These are phyloP conservation scores for Zygosaccharomyces gambellarensis DNA, from an alignment of 805 yeast species.

Conservation along the genomic window DNA sequence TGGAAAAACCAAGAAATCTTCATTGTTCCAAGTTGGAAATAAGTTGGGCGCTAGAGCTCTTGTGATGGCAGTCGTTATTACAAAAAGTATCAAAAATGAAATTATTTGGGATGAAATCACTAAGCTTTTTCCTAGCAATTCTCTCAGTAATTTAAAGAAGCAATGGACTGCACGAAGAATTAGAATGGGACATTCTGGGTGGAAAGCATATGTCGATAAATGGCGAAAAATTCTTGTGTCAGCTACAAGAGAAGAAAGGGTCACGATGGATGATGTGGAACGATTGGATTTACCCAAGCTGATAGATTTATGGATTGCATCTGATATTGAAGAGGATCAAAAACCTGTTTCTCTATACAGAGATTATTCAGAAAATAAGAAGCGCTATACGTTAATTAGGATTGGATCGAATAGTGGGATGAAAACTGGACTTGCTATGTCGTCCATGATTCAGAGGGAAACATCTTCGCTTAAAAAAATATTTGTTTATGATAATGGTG, in stretches of 20 bases:
- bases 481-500: conserved; percentile 13
- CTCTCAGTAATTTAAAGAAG: conserved; percentile 45
- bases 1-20: not conserved
- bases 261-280: conserved; percentile 47
- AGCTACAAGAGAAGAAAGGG: conserved; percentile 52
- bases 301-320: conserved; percentile 60
- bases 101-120: conserved; percentile 66
- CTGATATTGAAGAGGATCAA: conserved; percentile 35
- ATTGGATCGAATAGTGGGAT: conserved; percentile 26
- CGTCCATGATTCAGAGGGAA: conserved; percentile 71
- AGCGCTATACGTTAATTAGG: conserved; percentile 41
- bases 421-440: conserved; percentile 44
- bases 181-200: conserved; percentile 54
- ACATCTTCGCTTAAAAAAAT: conserved; percentile 42
- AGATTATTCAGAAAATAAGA: conserved; percentile 44
- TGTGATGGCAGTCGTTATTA: conserved; percentile 61
- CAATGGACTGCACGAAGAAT: conserved; percentile 61
- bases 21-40: conserved; percentile 28
- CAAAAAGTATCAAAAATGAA: conserved; percentile 54
- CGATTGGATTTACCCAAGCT: conserved; percentile 48
- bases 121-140: conserved; percentile 38
- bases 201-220: conserved; percentile 46
- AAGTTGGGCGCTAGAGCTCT: conserved; percentile 50
- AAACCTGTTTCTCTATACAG: conserved; percentile 22
- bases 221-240: conserved; percentile 65